Evolutionary conservation across 78 protist species (phyloP), one percentile per base, ranked within the genome.

Genomic region (Pelomyxa schiedti): DNA sequence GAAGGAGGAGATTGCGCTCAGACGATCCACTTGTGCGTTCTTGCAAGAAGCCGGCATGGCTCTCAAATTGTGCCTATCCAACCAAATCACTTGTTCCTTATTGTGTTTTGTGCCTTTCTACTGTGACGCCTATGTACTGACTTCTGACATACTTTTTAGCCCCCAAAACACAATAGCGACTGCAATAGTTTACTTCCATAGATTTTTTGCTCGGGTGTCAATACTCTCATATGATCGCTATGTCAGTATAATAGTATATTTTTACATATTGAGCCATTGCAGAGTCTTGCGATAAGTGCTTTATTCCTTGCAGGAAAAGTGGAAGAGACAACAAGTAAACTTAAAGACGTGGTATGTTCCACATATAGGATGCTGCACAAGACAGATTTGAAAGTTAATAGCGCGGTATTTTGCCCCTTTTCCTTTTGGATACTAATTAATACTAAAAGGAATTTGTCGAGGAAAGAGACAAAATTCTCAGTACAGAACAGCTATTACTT

Each of bases 121-220:
- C n/a, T n/a, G n/a, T n/a, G n/a, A n/a, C n/a, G n/a, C n/a, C n/a
- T n/a, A n/a, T n/a, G n/a, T n/a, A n/a, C n/a, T n/a, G n/a, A n/a
- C n/a, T n/a, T n/a, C n/a, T n/a, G n/a, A n/a, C n/a, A n/a, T n/a
- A n/a, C n/a, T n/a, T n/a, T n/a, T n/a, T n/a, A 88, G 94, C 8
- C 92, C 92, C 39, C 92, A 88, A 41, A 32, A 86, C 63, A 77
- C 92, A 35, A 90, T 90, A 0, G 92, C 87, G 40, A 88, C 95
- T 22, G 88, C 90, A 4, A 79, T 80, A 9, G 88, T 88, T 8
- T 88, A 77, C 67, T 88, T 85, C 76, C 96, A 92, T n/a, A 78
- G 96, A 43, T 91, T 92, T 41, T 92, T 74, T 69, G 75, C 78
- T 40, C 35, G 78, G 40, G 47, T 77, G 41, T 84, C 91, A 39